phyloP scores from a whole-genome alignment of 345 rosid genomes.

The Heritiera littoralis region DNA sequence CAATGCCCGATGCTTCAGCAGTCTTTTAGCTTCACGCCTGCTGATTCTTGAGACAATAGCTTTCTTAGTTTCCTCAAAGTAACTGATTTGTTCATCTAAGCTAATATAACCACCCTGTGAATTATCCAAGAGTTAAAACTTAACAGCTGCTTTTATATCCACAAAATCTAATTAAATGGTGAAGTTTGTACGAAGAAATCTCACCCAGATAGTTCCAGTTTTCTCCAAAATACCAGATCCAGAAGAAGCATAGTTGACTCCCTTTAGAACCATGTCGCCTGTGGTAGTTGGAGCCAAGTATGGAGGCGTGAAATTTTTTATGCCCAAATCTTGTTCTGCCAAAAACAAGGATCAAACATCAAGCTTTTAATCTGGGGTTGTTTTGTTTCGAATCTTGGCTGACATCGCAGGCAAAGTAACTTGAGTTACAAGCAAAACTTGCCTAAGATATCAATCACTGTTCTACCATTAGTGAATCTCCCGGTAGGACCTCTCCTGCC shows the following conservation, averaged over 20 bases:
- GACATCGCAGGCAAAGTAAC: neutral
- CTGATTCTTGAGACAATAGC: conserved; percentile 15
- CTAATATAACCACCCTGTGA: conserved; percentile 14
- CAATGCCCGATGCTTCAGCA: conserved; percentile 14
- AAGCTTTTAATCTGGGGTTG: neutral
- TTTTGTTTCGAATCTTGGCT: neutral
- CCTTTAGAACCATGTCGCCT: conserved; percentile 1
- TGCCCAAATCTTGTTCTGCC: conserved; percentile 12
- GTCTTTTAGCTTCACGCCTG: neutral
- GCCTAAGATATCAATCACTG: conserved; percentile 24
- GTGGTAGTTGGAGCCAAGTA: conserved; percentile 20
- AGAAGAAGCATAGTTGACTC: conserved; percentile 22
- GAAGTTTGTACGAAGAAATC: neutral
- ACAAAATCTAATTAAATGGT: neutral
- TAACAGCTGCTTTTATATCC: neutral
- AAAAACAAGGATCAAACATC: neutral
- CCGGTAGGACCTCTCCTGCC: neutral
- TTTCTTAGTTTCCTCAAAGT: conserved; percentile 22
- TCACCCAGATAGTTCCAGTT: neutral
- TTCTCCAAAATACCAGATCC: neutral
- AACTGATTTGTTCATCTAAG: conserved; percentile 23
- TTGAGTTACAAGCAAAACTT: conserved; percentile 1
- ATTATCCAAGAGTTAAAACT: neutral
- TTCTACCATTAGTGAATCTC: conserved; percentile 24
- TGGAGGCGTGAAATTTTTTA: conserved; percentile 20